These are phyloP conservation scores for Ensete glaucum DNA, from an alignment of 176 grass and related monocot genomes.

Conservation along the genomic window DNA sequence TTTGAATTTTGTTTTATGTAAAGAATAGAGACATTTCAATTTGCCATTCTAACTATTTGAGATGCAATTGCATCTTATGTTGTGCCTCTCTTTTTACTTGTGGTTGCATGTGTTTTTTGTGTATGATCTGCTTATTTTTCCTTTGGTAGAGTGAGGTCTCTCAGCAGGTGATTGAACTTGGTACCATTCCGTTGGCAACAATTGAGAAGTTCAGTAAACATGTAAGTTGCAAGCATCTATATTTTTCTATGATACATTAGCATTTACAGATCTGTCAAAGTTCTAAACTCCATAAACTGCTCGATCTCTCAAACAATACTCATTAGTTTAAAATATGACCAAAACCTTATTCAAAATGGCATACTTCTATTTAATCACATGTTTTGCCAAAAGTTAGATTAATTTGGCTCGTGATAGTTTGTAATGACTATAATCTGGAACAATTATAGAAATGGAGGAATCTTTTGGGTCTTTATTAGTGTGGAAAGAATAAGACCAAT, in stretches of 20 bases:
- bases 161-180: slow-evolving; percentile 62
- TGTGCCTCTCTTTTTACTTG: neutral
- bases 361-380: neutral
- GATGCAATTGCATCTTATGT: neutral
- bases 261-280: neutral
- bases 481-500: too few species aligned
- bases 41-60: neutral
- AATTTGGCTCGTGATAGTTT: too few species aligned
- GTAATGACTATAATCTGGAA: too few species aligned
- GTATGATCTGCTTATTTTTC: neutral
- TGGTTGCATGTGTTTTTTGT: neutral
- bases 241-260: slow-evolving; percentile 10
- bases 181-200: slow-evolving; percentile 72
- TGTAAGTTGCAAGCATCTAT: slow-evolving; percentile 38
- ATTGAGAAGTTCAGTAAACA: slow-evolving; percentile 78
- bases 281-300: neutral
- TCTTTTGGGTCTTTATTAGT: too few species aligned
- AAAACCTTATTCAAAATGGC: neutral
- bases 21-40: neutral
- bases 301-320: neutral
- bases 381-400: too few species aligned
- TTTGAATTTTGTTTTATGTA: neutral
- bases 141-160: slow-evolving; percentile 51
- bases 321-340: neutral
- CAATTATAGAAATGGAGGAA: too few species aligned